Evolutionary conservation across 2,329 filamentous ascomycete species (phyloP), one percentile per base, ranked within the genome.

Genomic region (Beauveria rudraprayagi): DNA sequence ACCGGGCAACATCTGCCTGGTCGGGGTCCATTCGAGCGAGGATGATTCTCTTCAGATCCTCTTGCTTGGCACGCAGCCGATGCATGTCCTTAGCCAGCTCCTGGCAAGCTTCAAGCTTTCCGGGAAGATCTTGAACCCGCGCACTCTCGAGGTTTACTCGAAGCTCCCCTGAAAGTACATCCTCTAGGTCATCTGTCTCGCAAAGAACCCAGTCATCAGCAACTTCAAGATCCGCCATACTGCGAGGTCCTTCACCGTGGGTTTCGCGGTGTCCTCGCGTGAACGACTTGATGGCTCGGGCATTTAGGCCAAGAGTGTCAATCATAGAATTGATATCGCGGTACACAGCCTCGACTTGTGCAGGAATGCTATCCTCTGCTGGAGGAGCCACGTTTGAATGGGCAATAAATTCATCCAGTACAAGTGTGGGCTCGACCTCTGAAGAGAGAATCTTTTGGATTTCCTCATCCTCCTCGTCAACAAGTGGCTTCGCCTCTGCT

Each of bases 271-370:
- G 89, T 8, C 88, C 90, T 60, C 83, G 80, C 48, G 92, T 79
- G 65, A 87, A 88, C 11, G 78, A 78, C 53, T 80, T 78, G 43
- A 93, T 83, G 6, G 90, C 85, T 17, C 83, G 79, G 11, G 79
- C 85, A 70, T 97, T 97, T 55, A 97, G 82, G 10, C 93, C 93
- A 46, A 97, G 77, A 0, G 90, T 93, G 68, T 97, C 91, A 48
- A 99, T 87, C 94, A 97, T 99, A 14, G 90, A 90, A 72, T 94
- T 93, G 70, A 93, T 90, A 68, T 93, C 90, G 50, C 88, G 83
- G 71, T 90, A 94, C 1, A 88, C 78, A 19, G 84, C 81, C 68
- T 88, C 85, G 24, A 86, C 84, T 66, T 87, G 85, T 9, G 81
- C 79, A 4, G 84, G 81, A 37, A 88, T 78, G 51, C 79, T 85